phyloP scores from a whole-genome alignment of 768 basidiomycete species.

The Agrocybe praecox region DNA sequence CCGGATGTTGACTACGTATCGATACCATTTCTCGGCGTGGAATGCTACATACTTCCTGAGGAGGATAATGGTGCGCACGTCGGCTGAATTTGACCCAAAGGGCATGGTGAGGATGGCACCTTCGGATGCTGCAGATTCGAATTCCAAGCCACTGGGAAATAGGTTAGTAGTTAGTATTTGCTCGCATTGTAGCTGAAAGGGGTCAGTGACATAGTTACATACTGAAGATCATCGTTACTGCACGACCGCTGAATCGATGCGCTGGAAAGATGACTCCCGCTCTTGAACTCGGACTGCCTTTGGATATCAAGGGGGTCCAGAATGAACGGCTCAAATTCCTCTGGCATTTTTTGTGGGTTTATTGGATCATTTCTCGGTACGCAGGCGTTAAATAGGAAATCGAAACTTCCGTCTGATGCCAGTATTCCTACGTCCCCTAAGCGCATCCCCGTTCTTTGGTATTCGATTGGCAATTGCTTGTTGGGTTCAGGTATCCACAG shows the following conservation, averaged over 20 bases:
- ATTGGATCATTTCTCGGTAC: constrained; percentile 13
- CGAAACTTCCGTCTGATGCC: constrained; percentile 14
- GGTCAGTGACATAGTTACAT: too few relatives aligned
- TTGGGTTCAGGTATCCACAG: constrained; percentile 20
- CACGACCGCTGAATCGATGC: constrained; percentile 4
- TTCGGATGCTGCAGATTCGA: constrained; percentile 14
- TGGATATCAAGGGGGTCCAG: constrained; percentile 6
- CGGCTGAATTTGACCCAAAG: constrained; percentile 14
- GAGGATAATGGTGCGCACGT: constrained; percentile 5
- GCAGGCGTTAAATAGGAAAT: constrained; percentile 21
- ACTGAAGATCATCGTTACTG: background rate
- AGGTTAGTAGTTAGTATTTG: background rate
- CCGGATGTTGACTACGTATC: constrained; percentile 11
- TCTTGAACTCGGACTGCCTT: constrained; percentile 5
- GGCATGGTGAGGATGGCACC: constrained; percentile 24
- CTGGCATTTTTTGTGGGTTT: constrained; percentile 12
- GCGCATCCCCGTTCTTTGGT: constrained; percentile 12
- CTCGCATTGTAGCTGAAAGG: too few relatives aligned
- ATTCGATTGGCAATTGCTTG: constrained; percentile 8
- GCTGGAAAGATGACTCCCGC: constrained; percentile 11
- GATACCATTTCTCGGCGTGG: constrained; percentile 18
- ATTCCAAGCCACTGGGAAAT: constrained; percentile 4
- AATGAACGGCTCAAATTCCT: constrained; percentile 9
- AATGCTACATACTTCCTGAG: constrained; percentile 14
- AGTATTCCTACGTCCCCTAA: constrained; percentile 23